Base-by-base conservation (phyloP, 2,329 filamentous ascomycete species). In the Fusarium hainanense region DNA sequence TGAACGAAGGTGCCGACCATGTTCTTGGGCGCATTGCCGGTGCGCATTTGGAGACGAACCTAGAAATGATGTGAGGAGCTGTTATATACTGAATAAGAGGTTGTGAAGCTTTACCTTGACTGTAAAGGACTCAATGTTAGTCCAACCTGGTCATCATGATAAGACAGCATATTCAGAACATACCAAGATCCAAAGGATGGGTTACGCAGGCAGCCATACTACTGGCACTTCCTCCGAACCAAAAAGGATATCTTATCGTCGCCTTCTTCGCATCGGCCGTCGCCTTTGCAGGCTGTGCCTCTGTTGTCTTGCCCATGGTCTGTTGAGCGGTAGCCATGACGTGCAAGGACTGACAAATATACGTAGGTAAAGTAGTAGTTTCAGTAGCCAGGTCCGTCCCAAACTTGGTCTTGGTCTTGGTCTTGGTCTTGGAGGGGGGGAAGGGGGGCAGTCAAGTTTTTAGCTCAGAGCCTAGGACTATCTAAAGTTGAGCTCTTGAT, bases 171-270 rank as follows among this genome's bases (percentile, higher is more conserved):
- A 37, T 37, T 54, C 18, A 30, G 54, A 42, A 84, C 91, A 80
- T 87, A 97, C 93, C 89, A 70, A 98, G 85, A 87, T 98, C 94
- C 77, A 98, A 85, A 51, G 95, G 95, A 85, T 98, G 95, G 30
- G 95, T 98, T 50, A 97, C 92, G 73, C 90, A 91, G 46, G 95
- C 94, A 40, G 95, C 95, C 85, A 96, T 91, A 78, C 93, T 97
- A 77, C 93, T 96, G 52, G 95, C 94, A 78, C 93, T 97, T 58
- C 96, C 96, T 69, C 96, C 96, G 80, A 99, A 98, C 96, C 95
- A 98, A 81, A 95, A 95, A 12, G 92, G 92, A 82, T 95, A 95
- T 66, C 82, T 82, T 43, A 87, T 78, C 4, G 82, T 70, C 32
- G 73, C 78, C 67, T 78, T 76, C 68, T 82, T 82, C 75, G 82